These are phyloP conservation scores for Letharia lupina DNA, from an alignment of 495 filamentous ascomycete species.

Conservation along the genomic window DNA sequence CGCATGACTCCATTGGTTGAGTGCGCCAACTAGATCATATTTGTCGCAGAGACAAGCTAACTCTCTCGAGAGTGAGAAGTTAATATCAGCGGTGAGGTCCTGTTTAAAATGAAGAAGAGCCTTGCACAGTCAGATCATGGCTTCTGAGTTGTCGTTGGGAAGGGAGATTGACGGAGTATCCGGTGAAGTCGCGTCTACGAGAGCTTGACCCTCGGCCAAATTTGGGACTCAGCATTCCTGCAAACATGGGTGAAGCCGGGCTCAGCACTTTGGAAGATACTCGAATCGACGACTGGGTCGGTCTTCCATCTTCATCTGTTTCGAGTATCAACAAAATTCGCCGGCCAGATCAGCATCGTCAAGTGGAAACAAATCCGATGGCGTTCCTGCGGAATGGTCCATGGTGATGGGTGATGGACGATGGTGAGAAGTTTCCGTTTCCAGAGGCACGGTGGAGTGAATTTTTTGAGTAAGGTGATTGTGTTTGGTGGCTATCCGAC, in stretches of 20 bases:
- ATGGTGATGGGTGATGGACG: background rate
- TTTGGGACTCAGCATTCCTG: conserved; percentile 24
- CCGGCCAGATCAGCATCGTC: conserved; percentile 10
- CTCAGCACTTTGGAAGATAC: conserved; percentile 25
- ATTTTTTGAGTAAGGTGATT: background rate
- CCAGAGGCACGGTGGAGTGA: background rate
- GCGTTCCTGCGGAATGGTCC: background rate
- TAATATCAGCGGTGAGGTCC: background rate
- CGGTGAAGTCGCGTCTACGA: background rate
- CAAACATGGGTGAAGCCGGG: conserved; percentile 25
- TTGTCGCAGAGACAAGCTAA: conserved; percentile 25
- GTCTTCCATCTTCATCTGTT: background rate
- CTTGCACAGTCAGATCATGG: conserved; percentile 20
- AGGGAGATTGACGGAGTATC: conserved; percentile 10
- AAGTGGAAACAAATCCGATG: background rate
- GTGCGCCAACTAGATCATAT: background rate
- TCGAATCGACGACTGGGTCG: conserved; percentile 10
- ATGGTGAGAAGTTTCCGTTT: background rate
- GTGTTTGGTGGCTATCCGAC: background rate
- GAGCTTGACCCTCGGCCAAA: conserved; percentile 23
- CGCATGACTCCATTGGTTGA: background rate
- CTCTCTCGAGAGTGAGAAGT: conserved; percentile 7
- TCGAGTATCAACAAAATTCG: conserved; percentile 1
- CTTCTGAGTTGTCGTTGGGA: conserved; percentile 18
- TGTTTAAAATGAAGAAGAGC: conserved; percentile 20